Evolutionary conservation across 2,329 filamentous ascomycete species (phyloP).

Genomic region (Penicillium sp.): DNA sequence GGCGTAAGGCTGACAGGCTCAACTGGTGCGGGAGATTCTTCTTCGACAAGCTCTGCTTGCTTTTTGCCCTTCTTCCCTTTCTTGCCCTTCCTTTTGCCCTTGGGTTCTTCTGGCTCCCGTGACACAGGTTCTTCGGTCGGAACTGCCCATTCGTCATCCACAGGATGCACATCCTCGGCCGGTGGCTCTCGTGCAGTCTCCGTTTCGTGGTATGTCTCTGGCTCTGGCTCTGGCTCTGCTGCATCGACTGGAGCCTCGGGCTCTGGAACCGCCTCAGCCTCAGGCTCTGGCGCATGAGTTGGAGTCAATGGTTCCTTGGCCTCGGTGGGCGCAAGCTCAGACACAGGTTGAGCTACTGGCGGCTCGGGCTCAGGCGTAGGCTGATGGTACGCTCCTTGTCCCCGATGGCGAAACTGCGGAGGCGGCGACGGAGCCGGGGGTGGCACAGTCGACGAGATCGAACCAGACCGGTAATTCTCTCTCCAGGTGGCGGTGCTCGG

Average conservation of each 20-base stretch:
- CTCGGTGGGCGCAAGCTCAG: neutral
- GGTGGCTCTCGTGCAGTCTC: neutral
- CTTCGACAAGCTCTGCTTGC: conserved; percentile 16
- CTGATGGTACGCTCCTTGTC: neutral
- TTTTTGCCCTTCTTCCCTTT: conserved; percentile 26
- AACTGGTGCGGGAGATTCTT: conserved; percentile 14
- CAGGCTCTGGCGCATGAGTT: too few species aligned
- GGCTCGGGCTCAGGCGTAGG: neutral
- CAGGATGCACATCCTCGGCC: neutral
- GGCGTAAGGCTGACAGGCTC: conserved; percentile 27
- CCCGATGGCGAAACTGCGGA: conserved; percentile 4
- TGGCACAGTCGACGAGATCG: conserved; percentile 22
- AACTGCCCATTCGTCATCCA: neutral
- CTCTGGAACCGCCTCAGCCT: too few species aligned
- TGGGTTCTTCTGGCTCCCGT: conserved; percentile 1
- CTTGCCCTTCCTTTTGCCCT: conserved; percentile 17
- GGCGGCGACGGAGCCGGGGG: conserved; percentile 29
- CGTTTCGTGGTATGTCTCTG: neutral
- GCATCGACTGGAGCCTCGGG: neutral
- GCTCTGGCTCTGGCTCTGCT: neutral
- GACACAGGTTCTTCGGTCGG: neutral
- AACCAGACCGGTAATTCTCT: conserved; percentile 16
- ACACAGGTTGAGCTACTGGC: neutral
- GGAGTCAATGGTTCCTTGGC: neutral
- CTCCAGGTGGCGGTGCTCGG: conserved; percentile 13